phyloP scores from a whole-genome alignment of 2,329 filamentous ascomycete genomes.

The Rugonectria rugulosa region DNA sequence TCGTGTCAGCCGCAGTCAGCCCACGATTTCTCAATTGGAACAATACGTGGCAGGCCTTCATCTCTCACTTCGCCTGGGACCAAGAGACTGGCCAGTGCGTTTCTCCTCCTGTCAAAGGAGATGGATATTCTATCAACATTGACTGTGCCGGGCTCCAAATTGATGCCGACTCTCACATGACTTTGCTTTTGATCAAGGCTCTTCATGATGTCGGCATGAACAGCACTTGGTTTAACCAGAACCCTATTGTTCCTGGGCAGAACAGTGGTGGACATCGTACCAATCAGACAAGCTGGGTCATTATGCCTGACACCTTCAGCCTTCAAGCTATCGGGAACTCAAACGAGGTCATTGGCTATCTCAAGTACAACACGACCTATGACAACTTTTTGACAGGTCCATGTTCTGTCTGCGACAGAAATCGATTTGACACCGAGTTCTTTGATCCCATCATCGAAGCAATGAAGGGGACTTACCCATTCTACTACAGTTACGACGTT shows the following conservation, averaged over 20 bases:
- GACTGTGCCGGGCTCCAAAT: conserved; percentile 48
- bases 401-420: conserved; percentile 46
- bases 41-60: conserved; percentile 48
- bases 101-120: conserved; percentile 41
- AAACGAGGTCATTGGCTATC: conserved; percentile 43
- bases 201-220: conserved; percentile 47
- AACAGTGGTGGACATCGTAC: conserved; percentile 38
- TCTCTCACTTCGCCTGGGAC: conserved; percentile 51
- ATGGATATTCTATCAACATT: conserved; percentile 48
- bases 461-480: conserved; percentile 48
- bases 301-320: conserved; percentile 49
- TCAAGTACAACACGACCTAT: conserved; percentile 49
- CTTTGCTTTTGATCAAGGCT: conserved; percentile 49
- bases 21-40: conserved; percentile 52
- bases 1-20: conserved; percentile 44
- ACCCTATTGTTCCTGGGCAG: conserved; percentile 45
- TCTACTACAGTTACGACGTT: conserved; percentile 48
- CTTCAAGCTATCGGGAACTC: conserved; percentile 45
- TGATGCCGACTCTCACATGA: conserved; percentile 50
- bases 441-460: conserved; percentile 49
- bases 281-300: conserved; percentile 44
- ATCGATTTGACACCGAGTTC: conserved; percentile 46
- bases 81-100: conserved; percentile 46
- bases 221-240: conserved; percentile 51
- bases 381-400: conserved; percentile 47